Conservation (phyloP, 176 grass and related monocot genomes). For the Neostapfia colusana region DNA sequence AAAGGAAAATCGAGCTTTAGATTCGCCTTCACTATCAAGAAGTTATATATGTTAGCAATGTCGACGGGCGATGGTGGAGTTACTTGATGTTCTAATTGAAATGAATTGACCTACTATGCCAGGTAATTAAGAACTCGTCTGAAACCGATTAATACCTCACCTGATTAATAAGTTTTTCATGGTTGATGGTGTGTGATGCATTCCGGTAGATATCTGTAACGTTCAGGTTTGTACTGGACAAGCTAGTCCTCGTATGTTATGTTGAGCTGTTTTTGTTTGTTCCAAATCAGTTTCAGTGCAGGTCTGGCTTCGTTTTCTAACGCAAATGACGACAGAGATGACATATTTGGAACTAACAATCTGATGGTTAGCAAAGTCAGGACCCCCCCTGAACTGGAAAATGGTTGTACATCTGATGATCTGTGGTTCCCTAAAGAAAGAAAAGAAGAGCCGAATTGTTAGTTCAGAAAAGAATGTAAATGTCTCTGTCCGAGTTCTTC, state of each 20-base stretch:
- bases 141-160: background rate
- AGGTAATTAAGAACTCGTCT: background rate
- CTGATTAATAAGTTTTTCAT: slow-evolving; percentile 22
- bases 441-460: background rate
- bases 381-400: background rate
- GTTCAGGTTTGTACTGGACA: slow-evolving; percentile 14
- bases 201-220: slow-evolving; percentile 7
- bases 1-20: too few relatives aligned
- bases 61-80: too few relatives aligned
- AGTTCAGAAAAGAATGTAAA: background rate
- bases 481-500: background rate
- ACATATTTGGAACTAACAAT: background rate
- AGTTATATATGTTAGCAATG: too few relatives aligned
- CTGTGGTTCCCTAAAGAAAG: too few relatives aligned
- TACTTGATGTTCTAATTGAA: too few relatives aligned
- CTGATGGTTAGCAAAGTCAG: background rate
- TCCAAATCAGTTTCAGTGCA: background rate
- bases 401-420: background rate
- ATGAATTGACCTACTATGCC: too few relatives aligned
- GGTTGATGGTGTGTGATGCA: slow-evolving; percentile 9
- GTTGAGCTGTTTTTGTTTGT: background rate
- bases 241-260: background rate
- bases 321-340: background rate
- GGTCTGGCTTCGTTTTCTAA: background rate
- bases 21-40: too few relatives aligned